Base-by-base conservation (phyloP, 1,139 yeast genomes). In the Entelexis sorbosivorans region DNA sequence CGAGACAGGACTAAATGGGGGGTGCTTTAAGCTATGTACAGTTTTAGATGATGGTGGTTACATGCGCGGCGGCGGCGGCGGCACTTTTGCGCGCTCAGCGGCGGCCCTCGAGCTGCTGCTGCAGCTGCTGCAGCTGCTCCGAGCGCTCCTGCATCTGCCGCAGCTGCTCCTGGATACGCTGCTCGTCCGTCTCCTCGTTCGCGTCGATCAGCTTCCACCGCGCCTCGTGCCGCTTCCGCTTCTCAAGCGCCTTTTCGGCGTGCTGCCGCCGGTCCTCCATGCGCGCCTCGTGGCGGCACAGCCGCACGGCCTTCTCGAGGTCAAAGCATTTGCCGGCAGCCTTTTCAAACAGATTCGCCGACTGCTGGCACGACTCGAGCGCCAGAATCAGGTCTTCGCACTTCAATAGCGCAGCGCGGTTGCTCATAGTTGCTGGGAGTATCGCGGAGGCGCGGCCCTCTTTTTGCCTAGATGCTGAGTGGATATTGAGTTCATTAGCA, bases 271-370 rank as follows among this genome's bases (percentile, higher is more conserved):
- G 81, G 52, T 81, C 81, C 44, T 76, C 78, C 33, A 80, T 65
- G 64, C 96, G 75, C 16, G 93, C 84, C 54, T 77, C 78, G 62
- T 87, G 93, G 39, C 91, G 73, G 67, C 98, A 91, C 63, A 78
- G 72, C 44, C 82, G 69, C 48, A 91, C 73, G 54, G 84, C 89
- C 56, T 84, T 86, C 63, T 88, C 88, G 61, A 83, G 82, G 56
- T 81, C 81, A 66, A 87, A 87, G 69, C 98, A 91, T 58, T 78
- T 72, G 36, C 97, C 97, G 59, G 86, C 71, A n/a, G 86, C 81
- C 63, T 84, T 79, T 61, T 78, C 75, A 57, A 84, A 61, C 59
- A 81, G 83, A 54, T 81, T 84, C 56, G 75, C 77, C 33, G 39
- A 29, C 55, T 79, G 74, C 63, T 89, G 96, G 65, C 98, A 91